Conservation (phyloP, 106 monocot species). For the Dactylorhiza incarnata region DNA sequence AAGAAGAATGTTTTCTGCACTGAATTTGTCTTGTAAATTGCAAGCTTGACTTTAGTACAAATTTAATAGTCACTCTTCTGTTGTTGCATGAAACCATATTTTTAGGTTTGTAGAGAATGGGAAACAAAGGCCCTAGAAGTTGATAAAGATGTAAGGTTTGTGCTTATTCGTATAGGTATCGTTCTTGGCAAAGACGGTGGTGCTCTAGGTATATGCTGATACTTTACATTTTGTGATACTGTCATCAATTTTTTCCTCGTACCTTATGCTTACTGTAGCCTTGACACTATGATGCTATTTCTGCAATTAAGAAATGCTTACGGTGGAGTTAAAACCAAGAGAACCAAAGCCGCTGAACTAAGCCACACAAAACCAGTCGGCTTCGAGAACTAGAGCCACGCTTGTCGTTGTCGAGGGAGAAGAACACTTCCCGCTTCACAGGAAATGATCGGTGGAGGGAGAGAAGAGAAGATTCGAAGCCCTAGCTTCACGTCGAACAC, state of each 20-base stretch:
- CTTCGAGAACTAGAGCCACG: too few species aligned
- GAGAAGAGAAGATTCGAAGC: too few species aligned
- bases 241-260: background rate
- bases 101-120: slow-evolving; percentile 89
- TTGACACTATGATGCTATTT: background rate
- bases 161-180: slow-evolving; percentile 73
- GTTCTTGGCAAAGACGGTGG: slow-evolving; percentile 89
- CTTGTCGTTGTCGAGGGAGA: too few species aligned
- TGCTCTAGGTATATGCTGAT: slow-evolving; percentile 56
- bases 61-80: background rate
- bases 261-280: background rate
- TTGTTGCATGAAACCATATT: background rate
- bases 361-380: too few species aligned
- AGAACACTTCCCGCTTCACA: too few species aligned
- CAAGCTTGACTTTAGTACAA: background rate
- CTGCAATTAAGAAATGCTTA: too few species aligned
- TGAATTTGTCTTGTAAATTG: background rate
- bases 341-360: too few species aligned
- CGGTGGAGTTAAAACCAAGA: too few species aligned
- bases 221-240: background rate
- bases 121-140: slow-evolving; percentile 64
- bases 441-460: too few species aligned
- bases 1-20: background rate
- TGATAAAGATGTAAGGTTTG: slow-evolving; percentile 58
- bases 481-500: too few species aligned